Evolutionary conservation across 2,329 filamentous ascomycete species (phyloP).

Genomic region (Cladosporium sp.): DNA sequence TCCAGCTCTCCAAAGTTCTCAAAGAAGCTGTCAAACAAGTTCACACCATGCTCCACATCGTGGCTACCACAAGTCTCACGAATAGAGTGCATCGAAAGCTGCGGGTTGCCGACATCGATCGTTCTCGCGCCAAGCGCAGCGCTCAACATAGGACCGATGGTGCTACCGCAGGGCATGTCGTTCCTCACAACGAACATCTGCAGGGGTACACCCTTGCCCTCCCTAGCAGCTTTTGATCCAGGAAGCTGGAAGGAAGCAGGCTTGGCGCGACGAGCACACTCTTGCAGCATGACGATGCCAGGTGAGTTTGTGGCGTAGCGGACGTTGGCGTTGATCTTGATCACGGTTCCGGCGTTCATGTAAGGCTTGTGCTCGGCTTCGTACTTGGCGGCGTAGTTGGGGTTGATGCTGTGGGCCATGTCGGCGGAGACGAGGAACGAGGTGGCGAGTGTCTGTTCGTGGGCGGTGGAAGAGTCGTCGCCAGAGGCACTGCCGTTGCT

Average conservation of each 20-base stretch:
- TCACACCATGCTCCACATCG: conserved; percentile 81
- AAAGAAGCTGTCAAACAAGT: conserved; percentile 84
- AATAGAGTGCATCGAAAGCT: conserved; percentile 96
- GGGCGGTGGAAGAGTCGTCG: conserved; percentile 71
- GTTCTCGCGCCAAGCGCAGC: conserved; percentile 83
- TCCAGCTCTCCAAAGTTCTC: conserved; percentile 78
- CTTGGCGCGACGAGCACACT: conserved; percentile 65
- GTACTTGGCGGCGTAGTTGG: conserved; percentile 91
- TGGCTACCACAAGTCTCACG: conserved; percentile 85
- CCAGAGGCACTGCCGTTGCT: conserved; percentile 11
- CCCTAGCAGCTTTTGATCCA: conserved; percentile 36
- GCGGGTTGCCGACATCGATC: conserved; percentile 87
- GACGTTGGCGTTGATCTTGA: conserved; percentile 98
- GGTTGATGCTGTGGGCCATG: conserved; percentile 95
- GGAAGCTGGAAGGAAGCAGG: conserved; percentile 28
- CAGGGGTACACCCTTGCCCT: conserved; percentile 70
- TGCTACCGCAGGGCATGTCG: conserved; percentile 90
- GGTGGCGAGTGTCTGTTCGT: conserved; percentile 84
- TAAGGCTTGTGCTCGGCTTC: conserved; percentile 85
- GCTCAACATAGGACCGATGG: conserved; percentile 94
- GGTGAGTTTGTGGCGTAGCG: conserved; percentile 95
- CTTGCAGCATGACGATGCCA: conserved; percentile 87
- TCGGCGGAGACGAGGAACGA: conserved; percentile 95
- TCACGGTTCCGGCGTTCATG: conserved; percentile 94
- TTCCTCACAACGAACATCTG: conserved; percentile 97